Percentiles rank a stretch among this genome's conserved stretches.
Evolutionary conservation across 305 asterid genomes (phyloP).

Genomic region (Withania somnifera): DNA sequence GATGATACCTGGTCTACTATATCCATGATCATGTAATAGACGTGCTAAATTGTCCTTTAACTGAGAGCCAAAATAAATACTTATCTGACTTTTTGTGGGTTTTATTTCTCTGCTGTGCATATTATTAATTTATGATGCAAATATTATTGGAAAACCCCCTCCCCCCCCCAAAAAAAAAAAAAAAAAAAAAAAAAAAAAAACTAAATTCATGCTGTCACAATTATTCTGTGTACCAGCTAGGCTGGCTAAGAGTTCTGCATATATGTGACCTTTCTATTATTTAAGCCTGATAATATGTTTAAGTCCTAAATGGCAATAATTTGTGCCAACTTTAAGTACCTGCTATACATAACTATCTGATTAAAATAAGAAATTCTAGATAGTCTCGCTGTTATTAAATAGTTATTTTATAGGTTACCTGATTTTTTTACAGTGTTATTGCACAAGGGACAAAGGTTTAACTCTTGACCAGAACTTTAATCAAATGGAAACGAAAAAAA

Average conservation of each 20-base stretch:
- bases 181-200: neutral
- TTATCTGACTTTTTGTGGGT: neutral
- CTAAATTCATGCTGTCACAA: neutral
- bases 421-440: neutral
- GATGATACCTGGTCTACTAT: neutral
- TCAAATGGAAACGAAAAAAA: neutral
- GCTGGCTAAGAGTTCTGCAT: neutral
- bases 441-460: neutral
- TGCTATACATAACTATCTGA: neutral
- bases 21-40: neutral
- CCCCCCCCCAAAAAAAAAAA: neutral
- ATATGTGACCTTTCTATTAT: neutral
- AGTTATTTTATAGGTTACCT: neutral
- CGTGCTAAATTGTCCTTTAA: neutral
- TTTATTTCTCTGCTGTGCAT: neutral
- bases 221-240: neutral
- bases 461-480: neutral
- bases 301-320: neutral
- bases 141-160: neutral
- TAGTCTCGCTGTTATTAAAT: neutral
- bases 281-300: neutral
- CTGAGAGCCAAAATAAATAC: neutral
- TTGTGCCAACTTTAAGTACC: neutral
- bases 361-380: neutral
- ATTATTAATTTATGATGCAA: neutral